Base-by-base conservation (phyloP, 306 rosid species). In the Oemleria cerasiformis region DNA sequence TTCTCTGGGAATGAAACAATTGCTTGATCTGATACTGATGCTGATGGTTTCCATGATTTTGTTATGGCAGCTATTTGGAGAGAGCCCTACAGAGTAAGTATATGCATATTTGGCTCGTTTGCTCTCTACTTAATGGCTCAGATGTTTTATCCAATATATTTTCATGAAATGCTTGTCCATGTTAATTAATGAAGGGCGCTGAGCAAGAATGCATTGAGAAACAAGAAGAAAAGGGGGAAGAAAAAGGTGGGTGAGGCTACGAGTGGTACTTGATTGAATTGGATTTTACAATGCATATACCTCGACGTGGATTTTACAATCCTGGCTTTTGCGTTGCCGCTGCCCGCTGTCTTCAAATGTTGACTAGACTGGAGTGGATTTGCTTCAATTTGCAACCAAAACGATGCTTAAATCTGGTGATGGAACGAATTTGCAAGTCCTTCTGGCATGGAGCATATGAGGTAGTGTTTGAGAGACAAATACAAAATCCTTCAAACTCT, bases 211-310 rank as follows among this genome's bases (percentile, higher is more conserved):
- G 96, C 98, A 3, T 60, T 84, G 71, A 75, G 86, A 69, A 93
- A 91, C 89, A 93, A 93, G 96, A 93, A 91, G 82, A 93, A 91
- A 82, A 88, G 92, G 86, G 97, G 90, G 90, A 87, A 89, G 84
- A 93, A 88, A 79, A 93, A 84, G 90, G 91, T 84, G 7, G 84
- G 78, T 1, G 82, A 87, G 47, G 90, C 73, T 66, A 78, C 71
- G 25, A 54, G 80, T 70, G 77, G 82, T 55, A 75, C 81, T 5
- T 87, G 85, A 92, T 65, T 43, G 55, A 51, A 47, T 25, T 25
- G 2, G 30, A 25, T 25, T 25, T 1, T 25, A 25, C 1, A 2
- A 25, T 25, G 30, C 30, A 2, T 25, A 25, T 25, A 25, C 30
- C 30, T 25, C 30, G 30, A 25, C 1, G 30, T 25, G 30, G 30